Percentiles rank a stretch among this genome's conserved stretches.
Conservation (phyloP, 441 rosid species). For the Omphalea diandra region DNA sequence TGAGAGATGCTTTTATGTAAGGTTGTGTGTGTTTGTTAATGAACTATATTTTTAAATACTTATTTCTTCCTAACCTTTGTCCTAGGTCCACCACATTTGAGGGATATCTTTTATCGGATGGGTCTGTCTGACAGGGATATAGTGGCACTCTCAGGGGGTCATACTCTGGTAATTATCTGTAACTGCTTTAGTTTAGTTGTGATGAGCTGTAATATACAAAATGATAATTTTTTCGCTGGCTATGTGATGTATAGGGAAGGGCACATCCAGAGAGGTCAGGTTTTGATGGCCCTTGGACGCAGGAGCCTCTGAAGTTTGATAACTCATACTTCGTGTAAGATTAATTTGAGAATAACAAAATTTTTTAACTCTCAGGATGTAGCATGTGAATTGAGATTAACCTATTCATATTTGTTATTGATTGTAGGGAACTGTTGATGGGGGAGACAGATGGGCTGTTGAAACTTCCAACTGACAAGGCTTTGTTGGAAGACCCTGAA, state of each 20-base stretch:
- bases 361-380: not conserved
- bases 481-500: conserved; percentile 60
- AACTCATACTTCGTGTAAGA: conserved; percentile 82
- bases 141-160: conserved; percentile 94
- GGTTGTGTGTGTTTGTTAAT: not conserved
- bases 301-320: conserved; percentile 81
- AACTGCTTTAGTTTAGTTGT: not conserved
- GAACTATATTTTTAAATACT: not conserved
- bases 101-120: conserved; percentile 80
- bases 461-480: conserved; percentile 75
- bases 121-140: conserved; percentile 83
- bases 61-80: conserved; percentile 10
- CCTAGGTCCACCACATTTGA: conserved; percentile 62
- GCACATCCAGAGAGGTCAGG: conserved; percentile 90
- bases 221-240: conserved; percentile 12
- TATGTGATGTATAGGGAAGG: conserved; percentile 51
- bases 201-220: not conserved
- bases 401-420: not conserved
- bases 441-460: conserved; percentile 70
- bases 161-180: conserved; percentile 63
- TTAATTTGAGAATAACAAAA: conserved; percentile 13
- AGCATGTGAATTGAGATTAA: not conserved
- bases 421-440: conserved; percentile 64
- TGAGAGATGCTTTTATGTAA: not conserved
- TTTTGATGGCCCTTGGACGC: conserved; percentile 91